Evolutionary conservation across 2,329 filamentous ascomycete genomes (phyloP).

Genomic region (Tolypocladium ophioglossoides): DNA sequence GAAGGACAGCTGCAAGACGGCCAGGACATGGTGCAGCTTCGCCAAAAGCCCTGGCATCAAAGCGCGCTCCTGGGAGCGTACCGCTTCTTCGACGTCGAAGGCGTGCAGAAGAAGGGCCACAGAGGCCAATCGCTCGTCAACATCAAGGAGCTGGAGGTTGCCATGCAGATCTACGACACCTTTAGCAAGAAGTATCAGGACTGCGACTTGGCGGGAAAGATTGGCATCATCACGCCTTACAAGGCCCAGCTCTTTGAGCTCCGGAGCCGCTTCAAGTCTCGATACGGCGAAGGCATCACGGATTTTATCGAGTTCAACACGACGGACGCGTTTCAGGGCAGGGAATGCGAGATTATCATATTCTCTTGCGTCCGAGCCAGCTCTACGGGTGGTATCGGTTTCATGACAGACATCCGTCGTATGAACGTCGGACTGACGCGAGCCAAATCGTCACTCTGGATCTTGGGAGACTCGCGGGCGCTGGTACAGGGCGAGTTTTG

Average conservation of each 20-base stretch:
- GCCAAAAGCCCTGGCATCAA: constrained; percentile 75
- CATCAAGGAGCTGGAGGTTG: constrained; percentile 73
- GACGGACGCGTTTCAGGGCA: constrained; percentile 93
- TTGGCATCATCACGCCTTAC: constrained; percentile 97
- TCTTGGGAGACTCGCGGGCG: constrained; percentile 83
- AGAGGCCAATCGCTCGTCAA: constrained; percentile 89
- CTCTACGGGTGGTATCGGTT: constrained; percentile 89
- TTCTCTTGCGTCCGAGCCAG: constrained; percentile 96
- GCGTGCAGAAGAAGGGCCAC: constrained; percentile 70
- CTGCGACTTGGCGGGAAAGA: constrained; percentile 66
- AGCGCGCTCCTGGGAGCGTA: constrained; percentile 79
- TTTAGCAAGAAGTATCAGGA: constrained; percentile 61
- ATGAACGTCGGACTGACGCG: constrained; percentile 98
- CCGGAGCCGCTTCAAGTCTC: constrained; percentile 59
- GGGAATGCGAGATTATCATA: constrained; percentile 96
- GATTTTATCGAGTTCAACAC: constrained; percentile 94
- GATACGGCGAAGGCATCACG: constrained; percentile 65
- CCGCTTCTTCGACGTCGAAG: constrained; percentile 92
- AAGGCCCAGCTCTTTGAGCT: constrained; percentile 84
- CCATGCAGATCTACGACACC: constrained; percentile 73
- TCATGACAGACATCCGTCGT: constrained; percentile 94
- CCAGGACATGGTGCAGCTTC: constrained; percentile 65
- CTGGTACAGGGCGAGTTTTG: constrained; percentile 84
- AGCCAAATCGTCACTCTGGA: constrained; percentile 94
- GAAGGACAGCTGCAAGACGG: constrained; percentile 81